phyloP scores from a whole-genome alignment of 2,329 filamentous ascomycete species.

The Colletotrichum liaoningense region DNA sequence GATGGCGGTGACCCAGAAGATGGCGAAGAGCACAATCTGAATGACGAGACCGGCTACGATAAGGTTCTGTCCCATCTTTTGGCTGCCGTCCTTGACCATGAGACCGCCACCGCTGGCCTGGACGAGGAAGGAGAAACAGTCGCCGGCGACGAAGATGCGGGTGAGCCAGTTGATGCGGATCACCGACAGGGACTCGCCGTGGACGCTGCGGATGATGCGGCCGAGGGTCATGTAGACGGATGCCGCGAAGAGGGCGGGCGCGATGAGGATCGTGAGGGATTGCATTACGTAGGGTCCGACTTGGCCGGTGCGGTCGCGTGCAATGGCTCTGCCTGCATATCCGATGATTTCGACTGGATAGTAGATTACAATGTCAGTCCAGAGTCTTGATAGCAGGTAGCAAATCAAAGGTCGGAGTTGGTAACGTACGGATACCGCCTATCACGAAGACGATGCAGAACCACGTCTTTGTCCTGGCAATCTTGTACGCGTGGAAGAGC shows the following conservation, averaged over 20 bases:
- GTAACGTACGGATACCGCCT: slow-evolving; percentile 58
- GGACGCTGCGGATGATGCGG: slow-evolving; percentile 53
- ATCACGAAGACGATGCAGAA: slow-evolving; percentile 62
- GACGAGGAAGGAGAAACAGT: slow-evolving; percentile 63
- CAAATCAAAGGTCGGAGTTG: not conserved
- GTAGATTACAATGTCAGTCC: not conserved
- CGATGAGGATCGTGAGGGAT: slow-evolving; percentile 56
- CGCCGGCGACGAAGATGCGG: slow-evolving; percentile 65
- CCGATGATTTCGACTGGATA: slow-evolving; percentile 56
- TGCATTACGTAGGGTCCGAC: slow-evolving; percentile 55
- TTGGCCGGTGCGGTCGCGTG: slow-evolving; percentile 43
- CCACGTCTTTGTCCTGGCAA: slow-evolving; percentile 57
- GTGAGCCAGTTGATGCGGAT: slow-evolving; percentile 57
- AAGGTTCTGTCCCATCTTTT: slow-evolving; percentile 58
- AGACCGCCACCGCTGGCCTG: slow-evolving; percentile 59
- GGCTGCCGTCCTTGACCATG: slow-evolving; percentile 37
- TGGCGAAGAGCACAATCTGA: slow-evolving; percentile 67
- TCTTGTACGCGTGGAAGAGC: slow-evolving; percentile 51
- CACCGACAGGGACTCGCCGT: slow-evolving; percentile 47
- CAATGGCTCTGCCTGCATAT: slow-evolving; percentile 48
- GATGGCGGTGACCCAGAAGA: slow-evolving; percentile 62
- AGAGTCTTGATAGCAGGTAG: not conserved
- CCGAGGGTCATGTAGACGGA: slow-evolving; percentile 63
- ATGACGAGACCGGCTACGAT: slow-evolving; percentile 67
- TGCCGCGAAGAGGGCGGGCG: slow-evolving; percentile 60